These are phyloP conservation scores for Globisporangium parvum DNA, from an alignment of 352 stramenopile genomes.

Conservation along the genomic window DNA sequence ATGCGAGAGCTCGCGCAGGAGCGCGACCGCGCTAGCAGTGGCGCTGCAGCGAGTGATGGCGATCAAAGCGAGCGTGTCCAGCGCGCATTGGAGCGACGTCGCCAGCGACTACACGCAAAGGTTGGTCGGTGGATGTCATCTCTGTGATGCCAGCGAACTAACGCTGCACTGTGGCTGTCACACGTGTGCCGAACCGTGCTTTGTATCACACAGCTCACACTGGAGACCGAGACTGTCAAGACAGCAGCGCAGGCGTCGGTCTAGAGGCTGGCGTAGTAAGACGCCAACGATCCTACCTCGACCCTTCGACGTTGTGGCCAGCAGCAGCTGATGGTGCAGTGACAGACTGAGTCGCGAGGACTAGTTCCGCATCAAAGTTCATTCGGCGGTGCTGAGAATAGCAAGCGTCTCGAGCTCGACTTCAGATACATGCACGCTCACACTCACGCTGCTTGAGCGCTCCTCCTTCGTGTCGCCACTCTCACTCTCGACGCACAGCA, in stretches of 20 bases:
- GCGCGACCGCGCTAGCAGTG: constrained; percentile 8
- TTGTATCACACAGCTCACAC: constrained; percentile 6
- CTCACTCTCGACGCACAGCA: neutral
- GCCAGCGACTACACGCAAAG: constrained; percentile 39
- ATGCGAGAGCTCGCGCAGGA: constrained; percentile 1
- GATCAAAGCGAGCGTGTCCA: constrained; percentile 32
- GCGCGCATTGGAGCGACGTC: constrained; percentile 36
- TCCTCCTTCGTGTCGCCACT: no score
- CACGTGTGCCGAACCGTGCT: no score
- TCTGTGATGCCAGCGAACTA: neutral
- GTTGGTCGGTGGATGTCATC: constrained; percentile 9
- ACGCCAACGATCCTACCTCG: no score
- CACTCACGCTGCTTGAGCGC: neutral
- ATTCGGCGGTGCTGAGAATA: no score
- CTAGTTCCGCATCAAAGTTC: no score
- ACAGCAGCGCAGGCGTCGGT: constrained; percentile 3
- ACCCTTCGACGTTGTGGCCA: no score
- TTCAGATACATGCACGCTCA: no score
- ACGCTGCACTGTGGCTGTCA: neutral
- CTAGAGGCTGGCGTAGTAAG: neutral
- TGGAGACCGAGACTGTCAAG: constrained; percentile 11
- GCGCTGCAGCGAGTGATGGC: constrained; percentile 3
- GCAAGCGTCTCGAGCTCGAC: no score
- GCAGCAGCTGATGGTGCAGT: no score
- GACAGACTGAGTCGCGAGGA: no score